Evolutionary conservation across 257 asterid species (phyloP).

Genomic region (Scutellaria barbata): DNA sequence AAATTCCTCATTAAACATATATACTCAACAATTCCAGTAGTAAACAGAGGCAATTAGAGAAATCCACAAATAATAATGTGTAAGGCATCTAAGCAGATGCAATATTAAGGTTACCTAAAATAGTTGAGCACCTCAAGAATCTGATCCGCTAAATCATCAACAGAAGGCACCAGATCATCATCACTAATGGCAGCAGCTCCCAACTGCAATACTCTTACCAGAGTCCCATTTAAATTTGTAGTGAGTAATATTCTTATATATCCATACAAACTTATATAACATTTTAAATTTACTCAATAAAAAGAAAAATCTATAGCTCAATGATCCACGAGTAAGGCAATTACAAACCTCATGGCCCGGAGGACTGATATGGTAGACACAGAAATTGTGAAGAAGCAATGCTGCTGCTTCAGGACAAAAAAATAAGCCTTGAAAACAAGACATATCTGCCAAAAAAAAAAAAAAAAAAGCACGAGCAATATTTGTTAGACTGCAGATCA

Average conservation of each 20-base stretch:
- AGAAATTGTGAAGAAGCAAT: slow-evolving; percentile 68
- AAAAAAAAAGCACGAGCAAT: slow-evolving; percentile 10
- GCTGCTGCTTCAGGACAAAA: slow-evolving; percentile 74
- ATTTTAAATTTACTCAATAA: background rate
- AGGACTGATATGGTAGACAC: slow-evolving; percentile 72
- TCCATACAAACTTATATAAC: background rate
- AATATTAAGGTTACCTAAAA: slow-evolving; percentile 62
- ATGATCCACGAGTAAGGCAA: slow-evolving; percentile 22
- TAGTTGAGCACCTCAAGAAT: slow-evolving; percentile 84
- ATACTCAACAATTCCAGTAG: background rate
- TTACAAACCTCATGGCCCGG: slow-evolving; percentile 76
- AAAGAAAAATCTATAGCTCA: slow-evolving; percentile 7
- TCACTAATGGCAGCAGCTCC: slow-evolving; percentile 86
- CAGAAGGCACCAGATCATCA: slow-evolving; percentile 60
- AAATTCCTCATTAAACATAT: slow-evolving; percentile 30
- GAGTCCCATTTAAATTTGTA: slow-evolving; percentile 53
- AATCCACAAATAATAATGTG: background rate
- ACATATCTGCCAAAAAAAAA: slow-evolving; percentile 62
- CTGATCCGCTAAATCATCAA: slow-evolving; percentile 85
- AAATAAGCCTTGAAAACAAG: slow-evolving; percentile 85
- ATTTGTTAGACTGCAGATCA: slow-evolving; percentile 4
- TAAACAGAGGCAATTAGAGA: slow-evolving; percentile 25
- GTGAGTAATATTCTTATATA: slow-evolving; percentile 50
- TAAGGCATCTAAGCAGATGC: slow-evolving; percentile 8
- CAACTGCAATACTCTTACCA: slow-evolving; percentile 90